These are phyloP conservation scores for Neurospora hispaniola DNA, from an alignment of 495 filamentous ascomycete genomes.

Conservation along the genomic window DNA sequence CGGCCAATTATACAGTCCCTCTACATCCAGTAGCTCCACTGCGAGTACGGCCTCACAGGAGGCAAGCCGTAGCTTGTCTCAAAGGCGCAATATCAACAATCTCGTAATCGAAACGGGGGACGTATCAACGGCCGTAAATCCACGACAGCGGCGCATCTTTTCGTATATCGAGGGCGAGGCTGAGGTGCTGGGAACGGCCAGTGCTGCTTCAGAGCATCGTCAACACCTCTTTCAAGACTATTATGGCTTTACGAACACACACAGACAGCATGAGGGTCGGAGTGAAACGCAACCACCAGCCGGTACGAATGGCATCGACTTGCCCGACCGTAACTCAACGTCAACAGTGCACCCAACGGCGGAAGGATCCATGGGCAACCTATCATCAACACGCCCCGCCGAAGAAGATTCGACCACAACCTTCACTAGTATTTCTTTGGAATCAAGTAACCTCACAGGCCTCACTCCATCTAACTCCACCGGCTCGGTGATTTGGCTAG, in stretches of 20 bases:
- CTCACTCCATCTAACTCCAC: constrained; percentile 2
- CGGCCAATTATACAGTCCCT: background rate
- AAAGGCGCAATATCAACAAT: background rate
- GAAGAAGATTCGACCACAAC: background rate
- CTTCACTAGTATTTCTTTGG: background rate
- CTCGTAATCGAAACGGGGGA: background rate
- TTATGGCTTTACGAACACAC: background rate
- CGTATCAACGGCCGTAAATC: background rate
- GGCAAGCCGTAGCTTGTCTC: background rate
- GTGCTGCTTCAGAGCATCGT: background rate
- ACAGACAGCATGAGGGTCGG: background rate
- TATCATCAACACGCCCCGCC: background rate
- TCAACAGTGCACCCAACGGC: background rate
- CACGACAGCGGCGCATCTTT: background rate
- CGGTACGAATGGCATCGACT: background rate
- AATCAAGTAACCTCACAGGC: background rate
- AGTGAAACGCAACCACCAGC: background rate
- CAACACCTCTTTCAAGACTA: background rate
- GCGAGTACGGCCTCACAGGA: background rate
- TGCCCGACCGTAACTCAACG: background rate
- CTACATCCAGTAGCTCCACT: background rate
- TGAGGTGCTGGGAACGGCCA: background rate
- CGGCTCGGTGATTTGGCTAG: constrained; percentile 7
- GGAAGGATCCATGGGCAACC: background rate
- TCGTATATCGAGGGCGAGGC: background rate